Evolutionary conservation across 768 basidiomycete genomes (phyloP).

Genomic region (Rhizopogon roseolus): DNA sequence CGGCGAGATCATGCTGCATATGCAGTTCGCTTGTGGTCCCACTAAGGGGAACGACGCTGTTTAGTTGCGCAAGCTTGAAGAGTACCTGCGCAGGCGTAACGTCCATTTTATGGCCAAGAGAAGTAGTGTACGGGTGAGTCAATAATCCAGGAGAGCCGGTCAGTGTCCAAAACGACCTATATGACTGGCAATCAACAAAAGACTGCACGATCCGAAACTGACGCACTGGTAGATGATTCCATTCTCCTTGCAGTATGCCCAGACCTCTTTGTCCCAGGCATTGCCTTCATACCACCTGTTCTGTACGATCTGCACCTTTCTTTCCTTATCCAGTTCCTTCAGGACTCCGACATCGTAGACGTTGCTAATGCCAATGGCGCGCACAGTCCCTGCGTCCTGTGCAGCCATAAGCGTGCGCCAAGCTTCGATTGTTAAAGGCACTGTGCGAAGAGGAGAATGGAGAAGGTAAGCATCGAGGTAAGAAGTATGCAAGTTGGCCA

Average conservation of each 20-base stretch:
- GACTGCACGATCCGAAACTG: not conserved
- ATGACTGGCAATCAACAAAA: not conserved
- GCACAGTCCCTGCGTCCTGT: slow-evolving; percentile 61
- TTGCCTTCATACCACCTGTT: slow-evolving; percentile 86
- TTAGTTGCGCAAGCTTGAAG: slow-evolving; percentile 63
- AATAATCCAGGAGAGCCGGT: slow-evolving; percentile 70
- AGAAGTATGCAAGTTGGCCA: slow-evolving; percentile 62
- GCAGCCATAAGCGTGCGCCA: slow-evolving; percentile 59
- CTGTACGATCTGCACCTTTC: slow-evolving; percentile 71
- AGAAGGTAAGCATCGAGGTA: slow-evolving; percentile 79
- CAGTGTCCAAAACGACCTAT: slow-evolving; percentile 87
- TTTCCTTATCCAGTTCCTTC: slow-evolving; percentile 42
- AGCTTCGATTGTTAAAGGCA: slow-evolving; percentile 59
- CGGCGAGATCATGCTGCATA: slow-evolving; percentile 61
- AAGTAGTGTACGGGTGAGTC: slow-evolving; percentile 37
- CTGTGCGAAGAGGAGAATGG: slow-evolving; percentile 65
- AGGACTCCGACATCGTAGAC: slow-evolving; percentile 61
- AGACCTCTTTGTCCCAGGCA: slow-evolving; percentile 64
- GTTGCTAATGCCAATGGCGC: slow-evolving; percentile 72
- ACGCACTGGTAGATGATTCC: slow-evolving; percentile 70
- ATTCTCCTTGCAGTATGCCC: slow-evolving; percentile 57
- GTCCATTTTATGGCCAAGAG: slow-evolving; percentile 39
- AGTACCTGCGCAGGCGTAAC: slow-evolving; percentile 63
- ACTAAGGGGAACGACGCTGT: slow-evolving; percentile 66
- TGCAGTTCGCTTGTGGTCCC: slow-evolving; percentile 68